Conservation (phyloP, 805 yeast genomes). For the Brettanomyces sp. region DNA sequence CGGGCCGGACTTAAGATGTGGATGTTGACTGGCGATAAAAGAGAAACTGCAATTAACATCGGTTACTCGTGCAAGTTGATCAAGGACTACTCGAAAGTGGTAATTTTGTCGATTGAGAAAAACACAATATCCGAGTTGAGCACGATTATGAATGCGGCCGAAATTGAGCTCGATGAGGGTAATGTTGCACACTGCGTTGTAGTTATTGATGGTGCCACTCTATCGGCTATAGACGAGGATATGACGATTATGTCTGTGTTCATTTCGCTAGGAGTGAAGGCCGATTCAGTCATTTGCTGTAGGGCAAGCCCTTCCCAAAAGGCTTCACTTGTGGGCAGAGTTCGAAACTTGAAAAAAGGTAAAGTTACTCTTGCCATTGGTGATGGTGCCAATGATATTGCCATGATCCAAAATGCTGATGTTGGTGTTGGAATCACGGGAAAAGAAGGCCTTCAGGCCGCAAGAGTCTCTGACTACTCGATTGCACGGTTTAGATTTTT, state of each 20-base stretch:
- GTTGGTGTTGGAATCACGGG: constrained; percentile 98
- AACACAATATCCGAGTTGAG: constrained; percentile 41
- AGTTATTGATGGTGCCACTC: constrained; percentile 90
- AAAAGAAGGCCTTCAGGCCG: constrained; percentile 94
- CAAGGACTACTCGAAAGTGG: constrained; percentile 85
- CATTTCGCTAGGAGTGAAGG: constrained; percentile 73
- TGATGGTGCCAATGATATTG: constrained; percentile 98
- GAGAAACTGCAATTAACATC: constrained; percentile 96
- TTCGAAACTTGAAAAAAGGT: constrained; percentile 57
- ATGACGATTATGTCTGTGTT: constrained; percentile 63
- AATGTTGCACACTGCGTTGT: constrained; percentile 89
- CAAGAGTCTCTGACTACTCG: constrained; percentile 88
- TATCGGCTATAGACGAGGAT: constrained; percentile 65
- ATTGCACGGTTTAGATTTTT: constrained; percentile 89
- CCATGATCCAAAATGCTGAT: constrained; percentile 98
- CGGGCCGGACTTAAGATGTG: constrained; percentile 92
- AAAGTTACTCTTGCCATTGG: constrained; percentile 93
- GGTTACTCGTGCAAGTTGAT: constrained; percentile 92
- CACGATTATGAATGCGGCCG: constrained; percentile 65
- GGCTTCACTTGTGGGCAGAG: constrained; percentile 76
- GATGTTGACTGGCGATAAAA: constrained; percentile 98
- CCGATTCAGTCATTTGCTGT: constrained; percentile 89
- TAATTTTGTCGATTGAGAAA: constrained; percentile 39
- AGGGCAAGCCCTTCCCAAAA: constrained; percentile 97
- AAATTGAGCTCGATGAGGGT: constrained; percentile 62